Base-by-base conservation (phyloP, 2,329 filamentous ascomycete genomes). In the Pyricularia pennisetigena region DNA sequence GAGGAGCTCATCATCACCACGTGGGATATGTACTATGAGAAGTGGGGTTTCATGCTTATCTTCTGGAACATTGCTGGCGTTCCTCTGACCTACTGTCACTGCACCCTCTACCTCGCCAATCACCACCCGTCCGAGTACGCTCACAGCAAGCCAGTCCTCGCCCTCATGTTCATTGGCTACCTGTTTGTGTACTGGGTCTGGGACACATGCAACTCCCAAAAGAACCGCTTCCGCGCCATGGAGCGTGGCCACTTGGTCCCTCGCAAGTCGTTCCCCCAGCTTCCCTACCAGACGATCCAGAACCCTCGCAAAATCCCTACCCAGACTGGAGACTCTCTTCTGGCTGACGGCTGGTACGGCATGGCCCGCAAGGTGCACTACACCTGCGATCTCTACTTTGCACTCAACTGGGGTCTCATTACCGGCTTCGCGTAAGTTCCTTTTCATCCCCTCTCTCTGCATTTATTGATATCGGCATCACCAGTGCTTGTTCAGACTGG, bases 11-110 rank as follows among this genome's bases (percentile, higher is more conserved):
- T 94, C 77, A 84, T 90, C 68, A 89, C 89, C 14, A 92, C 90
- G 63, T 94, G 91, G 88, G 91, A 95, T 76, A 94, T 95, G 88
- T 94, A 93, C 81, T 92, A 91, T 74, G 91, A 94, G 81, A 94
- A 94, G 81, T 91, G 90, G 85, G 91, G 91, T 69, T 94, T 94
- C 82, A 93, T 94, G 90, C 85, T 94, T 70, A 93, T 93, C 76
- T 94, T 94, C 84, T 94, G 91, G 91, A 94, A 94, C 79, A 80
- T 94, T 78, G 90, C 91, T 49, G 91, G 91, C 73, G 91, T 94
- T 23, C 91, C 91, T 2, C 82, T 94, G 69, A 90, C 85, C 69
- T 94, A 94, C 83, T 93, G 91, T 81, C 91, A 94, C 82, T 93
- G 89, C 83, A 92, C 89, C 32, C 85, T 94, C 74, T 94, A 90